Base-by-base conservation (phyloP, 768 basidiomycete genomes). In the Clavaria fumosa region DNA sequence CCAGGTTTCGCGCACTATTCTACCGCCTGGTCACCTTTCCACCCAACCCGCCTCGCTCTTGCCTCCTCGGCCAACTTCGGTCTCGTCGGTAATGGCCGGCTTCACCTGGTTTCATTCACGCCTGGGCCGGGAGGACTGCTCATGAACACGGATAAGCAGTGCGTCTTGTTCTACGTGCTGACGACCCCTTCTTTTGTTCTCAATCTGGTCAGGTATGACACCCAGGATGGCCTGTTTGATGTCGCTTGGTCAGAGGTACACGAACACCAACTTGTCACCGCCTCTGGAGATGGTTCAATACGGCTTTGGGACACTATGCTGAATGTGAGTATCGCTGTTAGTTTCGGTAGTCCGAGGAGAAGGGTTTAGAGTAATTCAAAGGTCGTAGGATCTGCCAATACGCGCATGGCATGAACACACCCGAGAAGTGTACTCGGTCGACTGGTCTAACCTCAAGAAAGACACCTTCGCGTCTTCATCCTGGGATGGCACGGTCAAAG, bases 371-470 rank as follows among this genome's bases (percentile, higher is more conserved):
- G 52, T 45, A 55, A 46, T 42, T 45, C 36, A 59, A 55, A 52
- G 44, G 30, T 31, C 44, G 5, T 58, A 96, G 89, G 81, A 88
- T 48, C 70, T 79, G 38, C 91, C 93, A 1, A 80, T 96, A 46
- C 75, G 77, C 43, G 74, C 72, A 34, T 97, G 93, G 91, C 81
- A 86, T 48, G 93, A 97, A 56, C 93, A 97, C 56, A 74, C 78
- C 9, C 73, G 78, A 35, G 93, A 97, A 54, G 86, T 90, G 5
- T 90, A 85, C 62, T 81, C 80, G 7, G 74, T 96, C 4, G 86
- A 97, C 55, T 97, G 93, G 91, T 89, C 81, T 44, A 97, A 95
- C 57, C 56, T 91, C 43, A 75, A 78, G 48, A 95, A 93, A 53
- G 81, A 88, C 45, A 70, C 71, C 1, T 91, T 95, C 53, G 72